A percentile compares a stretch with the other conserved stretches of the same genome.
Evolutionary conservation across 176 grass and related monocot genomes (phyloP).

Genomic region (Carex kokanica): DNA sequence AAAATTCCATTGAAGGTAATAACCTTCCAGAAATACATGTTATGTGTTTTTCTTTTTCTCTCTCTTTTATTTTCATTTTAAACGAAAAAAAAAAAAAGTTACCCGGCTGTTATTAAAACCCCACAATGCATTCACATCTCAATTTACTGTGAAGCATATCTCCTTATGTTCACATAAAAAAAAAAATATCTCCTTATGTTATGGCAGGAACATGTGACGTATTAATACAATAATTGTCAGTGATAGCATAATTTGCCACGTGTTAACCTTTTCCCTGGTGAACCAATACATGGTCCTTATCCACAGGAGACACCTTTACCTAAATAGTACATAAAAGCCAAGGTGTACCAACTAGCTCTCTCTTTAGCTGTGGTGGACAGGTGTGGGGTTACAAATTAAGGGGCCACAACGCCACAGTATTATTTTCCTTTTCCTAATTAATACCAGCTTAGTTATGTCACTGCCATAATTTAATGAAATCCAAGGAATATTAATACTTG

Average conservation of each 20-base stretch:
- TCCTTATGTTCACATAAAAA: neutral
- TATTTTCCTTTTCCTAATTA: neutral
- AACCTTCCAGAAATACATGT: neutral
- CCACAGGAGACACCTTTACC: neutral
- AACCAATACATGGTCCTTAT: constrained; percentile 24
- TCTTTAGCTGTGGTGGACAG: constrained; percentile 10
- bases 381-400: constrained; percentile 1
- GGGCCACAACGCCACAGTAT: neutral
- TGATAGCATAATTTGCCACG: neutral
- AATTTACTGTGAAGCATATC: neutral
- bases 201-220: neutral
- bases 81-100: neutral
- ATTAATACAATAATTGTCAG: neutral
- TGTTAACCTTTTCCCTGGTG: neutral
- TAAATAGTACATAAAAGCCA: neutral
- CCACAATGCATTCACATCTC: neutral
- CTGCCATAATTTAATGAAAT: constrained; percentile 12
- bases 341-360: constrained; percentile 12
- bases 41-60: neutral
- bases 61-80: neutral
- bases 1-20: neutral
- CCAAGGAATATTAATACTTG: neutral
- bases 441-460: neutral
- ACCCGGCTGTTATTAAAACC: neutral
- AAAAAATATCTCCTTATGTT: neutral